Base-by-base conservation (phyloP, 108 stramenopile genomes). In the Craspedostauros australis region DNA sequence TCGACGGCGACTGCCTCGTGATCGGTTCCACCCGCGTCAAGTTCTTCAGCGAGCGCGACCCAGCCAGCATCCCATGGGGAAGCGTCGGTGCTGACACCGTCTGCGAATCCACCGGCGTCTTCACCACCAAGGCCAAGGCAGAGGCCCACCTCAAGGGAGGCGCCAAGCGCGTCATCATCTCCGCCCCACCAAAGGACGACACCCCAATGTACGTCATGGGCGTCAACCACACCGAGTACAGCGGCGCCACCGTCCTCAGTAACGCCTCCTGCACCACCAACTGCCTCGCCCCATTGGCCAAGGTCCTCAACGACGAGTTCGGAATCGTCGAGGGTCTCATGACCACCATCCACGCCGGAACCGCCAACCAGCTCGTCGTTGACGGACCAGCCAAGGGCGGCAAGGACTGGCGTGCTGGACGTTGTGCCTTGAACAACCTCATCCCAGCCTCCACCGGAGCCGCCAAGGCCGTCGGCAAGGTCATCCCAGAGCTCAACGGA, bases 241-340 rank as follows among this genome's bases (percentile, higher is more conserved):
- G 69, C 6, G 83, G 79, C 30, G 81, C 82, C 50, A 63, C 68
- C 53, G 82, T 99, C 50, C 75, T 97, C 26, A 97, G 96, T 73
- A 99, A 99, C 76, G 98, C 98, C 19, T 89, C 86, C n/a, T 99
- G 98, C 64, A 99, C 98, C 53, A 99, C 98, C 67, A 99, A 99
- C 85, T 99, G 98, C 73, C 86, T 99, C 32, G 98, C 98, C 14
- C 98, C 98, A 27, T 58, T 99, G 29, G 96, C 94, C 65, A 98
- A 98, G 88, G 95, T 99, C 22, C 72, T 99, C 57, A 66, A 99
- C 57, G 95, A 99, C 36, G 86, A 82, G 36, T 99, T 88, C 47
- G 96, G 96, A 43, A 94, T 99, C 33, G 73, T 79, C 56, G 95
- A 96, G 60, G 98, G 95, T 19, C 91, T 99, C 62, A 99, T 99